phyloP scores from a whole-genome alignment of 2,329 filamentous ascomycete genomes.

The Berkeleyomyces rouxiae region DNA sequence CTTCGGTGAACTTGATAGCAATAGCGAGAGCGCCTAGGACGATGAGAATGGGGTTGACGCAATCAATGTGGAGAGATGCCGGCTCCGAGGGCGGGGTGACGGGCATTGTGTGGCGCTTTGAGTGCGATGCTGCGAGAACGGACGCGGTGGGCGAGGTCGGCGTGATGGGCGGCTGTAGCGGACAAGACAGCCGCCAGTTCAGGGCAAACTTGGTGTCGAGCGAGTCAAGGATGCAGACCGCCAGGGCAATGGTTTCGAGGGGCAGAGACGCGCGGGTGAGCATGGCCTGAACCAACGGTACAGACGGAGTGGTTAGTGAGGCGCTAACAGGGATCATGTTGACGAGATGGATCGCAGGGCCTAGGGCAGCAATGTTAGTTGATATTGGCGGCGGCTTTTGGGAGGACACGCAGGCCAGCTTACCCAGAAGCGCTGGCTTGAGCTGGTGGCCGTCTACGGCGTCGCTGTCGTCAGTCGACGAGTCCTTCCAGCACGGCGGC shows the following conservation, averaged over 20 bases:
- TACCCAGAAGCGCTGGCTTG: constrained; percentile 25
- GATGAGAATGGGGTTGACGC: constrained; percentile 44
- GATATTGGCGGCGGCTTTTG: neutral
- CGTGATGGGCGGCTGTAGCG: constrained; percentile 23
- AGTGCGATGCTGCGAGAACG: constrained; percentile 15
- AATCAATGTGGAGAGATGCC: constrained; percentile 38
- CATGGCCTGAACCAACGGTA: constrained; percentile 42
- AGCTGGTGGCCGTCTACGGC: constrained; percentile 28
- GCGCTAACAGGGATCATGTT: constrained; percentile 49
- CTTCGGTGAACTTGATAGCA: constrained; percentile 49
- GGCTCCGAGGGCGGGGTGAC: constrained; percentile 21
- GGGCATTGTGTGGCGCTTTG: constrained; percentile 34
- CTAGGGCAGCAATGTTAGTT: constrained; percentile 22
- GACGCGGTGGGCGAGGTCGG: neutral
- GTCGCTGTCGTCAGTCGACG: constrained; percentile 21
- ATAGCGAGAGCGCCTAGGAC: constrained; percentile 45
- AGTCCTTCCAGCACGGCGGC: constrained; percentile 36
- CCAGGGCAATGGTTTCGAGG: constrained; percentile 45
- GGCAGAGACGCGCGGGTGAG: constrained; percentile 40
- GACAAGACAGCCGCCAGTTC: constrained; percentile 43
- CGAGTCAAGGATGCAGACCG: constrained; percentile 50
- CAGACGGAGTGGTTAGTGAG: constrained; percentile 41
- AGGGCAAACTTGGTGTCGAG: constrained; percentile 45
- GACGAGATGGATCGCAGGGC: constrained; percentile 47
- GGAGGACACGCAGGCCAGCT: constrained; percentile 13